Evolutionary conservation across 768 basidiomycete genomes (phyloP).

Genomic region (Leccinum truebloodii): DNA sequence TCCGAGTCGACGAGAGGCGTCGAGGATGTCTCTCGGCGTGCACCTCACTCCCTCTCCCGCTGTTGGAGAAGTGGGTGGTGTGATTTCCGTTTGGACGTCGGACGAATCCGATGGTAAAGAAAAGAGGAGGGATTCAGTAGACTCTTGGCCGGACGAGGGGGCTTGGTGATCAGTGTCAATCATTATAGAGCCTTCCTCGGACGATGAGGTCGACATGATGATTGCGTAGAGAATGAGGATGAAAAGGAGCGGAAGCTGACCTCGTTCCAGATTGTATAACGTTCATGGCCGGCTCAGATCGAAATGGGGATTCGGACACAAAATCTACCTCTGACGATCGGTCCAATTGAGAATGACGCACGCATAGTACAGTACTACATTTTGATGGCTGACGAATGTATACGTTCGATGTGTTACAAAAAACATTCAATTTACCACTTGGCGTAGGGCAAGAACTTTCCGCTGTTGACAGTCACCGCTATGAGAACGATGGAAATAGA

Average conservation of each 20-base stretch:
- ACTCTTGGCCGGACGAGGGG: slow-evolving; percentile 15
- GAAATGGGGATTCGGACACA: slow-evolving; percentile 8
- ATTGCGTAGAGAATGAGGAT: background rate
- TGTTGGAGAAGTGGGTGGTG: slow-evolving; percentile 23
- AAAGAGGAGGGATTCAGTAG: slow-evolving; percentile 13
- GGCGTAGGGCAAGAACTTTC: slow-evolving; percentile 75
- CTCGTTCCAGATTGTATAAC: slow-evolving; percentile 7
- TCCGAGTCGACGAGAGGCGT: slow-evolving; percentile 15
- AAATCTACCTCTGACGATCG: background rate
- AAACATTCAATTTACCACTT: slow-evolving; percentile 50
- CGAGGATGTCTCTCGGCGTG: slow-evolving; percentile 14
- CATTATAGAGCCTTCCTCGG: slow-evolving; percentile 9
- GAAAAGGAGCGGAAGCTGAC: slow-evolving; percentile 4
- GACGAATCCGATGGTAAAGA: slow-evolving; percentile 16
- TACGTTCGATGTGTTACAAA: background rate
- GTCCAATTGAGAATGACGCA: slow-evolving; percentile 9
- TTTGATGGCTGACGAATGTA: slow-evolving; percentile 2
- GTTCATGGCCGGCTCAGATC: slow-evolving; percentile 12
- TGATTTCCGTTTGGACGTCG: slow-evolving; percentile 19
- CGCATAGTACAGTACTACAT: background rate
- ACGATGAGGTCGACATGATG: slow-evolving; percentile 15
- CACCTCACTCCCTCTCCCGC: slow-evolving; percentile 6
- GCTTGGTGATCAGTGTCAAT: background rate
- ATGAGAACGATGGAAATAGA: slow-evolving; percentile 2
- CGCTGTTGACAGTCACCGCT: slow-evolving; percentile 41